Evolutionary conservation across 257 asterid genomes (phyloP), one percentile per base, ranked within the genome.

Genomic region (Eucommia ulmoides): DNA sequence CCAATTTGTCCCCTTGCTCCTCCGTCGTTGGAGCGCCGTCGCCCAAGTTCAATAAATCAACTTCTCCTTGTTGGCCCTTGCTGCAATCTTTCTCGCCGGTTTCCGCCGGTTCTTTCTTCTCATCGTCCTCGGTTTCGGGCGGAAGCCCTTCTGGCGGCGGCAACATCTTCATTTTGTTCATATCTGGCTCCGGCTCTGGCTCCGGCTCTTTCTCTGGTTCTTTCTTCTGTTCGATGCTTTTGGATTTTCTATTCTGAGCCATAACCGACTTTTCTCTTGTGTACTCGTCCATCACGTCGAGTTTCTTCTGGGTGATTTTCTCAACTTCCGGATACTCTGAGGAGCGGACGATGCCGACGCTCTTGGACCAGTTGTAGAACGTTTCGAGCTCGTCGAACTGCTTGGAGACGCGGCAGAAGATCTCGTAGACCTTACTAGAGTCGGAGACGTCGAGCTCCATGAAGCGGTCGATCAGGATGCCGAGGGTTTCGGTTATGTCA

Each of bases 271-370:
- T 91, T 22, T 87, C 91, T 0, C 68, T 65, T 20, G 81, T 91
- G 59, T 72, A 80, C 7, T 86, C 94, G 1, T 91, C 94, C 95
- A 91, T 86, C 59, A 78, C 79, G 8, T 91, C 93, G 12, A 91
- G 94, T 52, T 78, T 86, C 64, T 70, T 77, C 22, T 67, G 83
- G 1, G 89, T 52, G 54, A 86, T 81, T 44, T 75, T 79, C 64
- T 86, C 97, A 11, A 91, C 74, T 1, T 86, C 94, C 0, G 99
- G 99, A 29, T 75, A 86, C 53, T 83, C 95, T 0, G 97, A 75
- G 6, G 87, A 25, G 1, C 94, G 89, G 0, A 77, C 80, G 7
- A 91, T 55, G 22, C 94, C 97, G 1, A 60, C 72, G 1, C 69
- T 21, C 69, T 75, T 88, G 54, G 76, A 64, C 99, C 99, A 91